Evolutionary conservation across 768 basidiomycete genomes (phyloP), one percentile per base, ranked within the genome.

Genomic region (Amanita pallidorosea): DNA sequence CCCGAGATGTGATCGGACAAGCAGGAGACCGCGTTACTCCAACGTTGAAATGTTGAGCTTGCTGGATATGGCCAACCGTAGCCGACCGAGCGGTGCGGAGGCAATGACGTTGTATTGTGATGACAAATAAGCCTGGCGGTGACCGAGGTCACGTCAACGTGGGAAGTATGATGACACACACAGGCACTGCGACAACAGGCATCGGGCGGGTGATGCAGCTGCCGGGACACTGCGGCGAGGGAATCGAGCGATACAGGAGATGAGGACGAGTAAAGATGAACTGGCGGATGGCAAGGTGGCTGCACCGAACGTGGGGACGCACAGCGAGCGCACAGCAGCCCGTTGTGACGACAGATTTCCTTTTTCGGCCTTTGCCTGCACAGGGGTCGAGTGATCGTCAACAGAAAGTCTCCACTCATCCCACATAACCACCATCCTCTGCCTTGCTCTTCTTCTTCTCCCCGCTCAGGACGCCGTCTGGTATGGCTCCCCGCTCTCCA

Each of bases 341-440:
- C 9, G 13, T 41, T 51, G 41, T 51, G 50, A 51, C 50, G 50
- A 51, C 50, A 36, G 17, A 42, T 35, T 44, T 23, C 50, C 42
- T 35, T 9, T 13, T 44, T 6, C 5, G 18, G 42, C 12, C 8
- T 8, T 17, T 18, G 18, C 42, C 50, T 44, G 42, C 29, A 42
- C 25, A 51, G 50, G 49, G 49, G 49, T 50, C 49, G 49, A 41
- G 49, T 50, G 49, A 50, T 50, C 49, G 34, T 48, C 47, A 48
- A 20, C 47, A 41, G 18, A 34, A 34, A 49, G 36, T 40, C 22
- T 49, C 47, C 47, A 40, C 47, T 49, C 47, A 20, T 29, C 35
- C 33, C 35, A 37, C 47, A 37, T 41, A 27, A 27, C 42, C 31
- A 23, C 42, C 40, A 25, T 27, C 42, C 37, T 49, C 37, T 36